Evolutionary conservation across 768 basidiomycete species (phyloP).

Genomic region (Tephrocybe sp.): DNA sequence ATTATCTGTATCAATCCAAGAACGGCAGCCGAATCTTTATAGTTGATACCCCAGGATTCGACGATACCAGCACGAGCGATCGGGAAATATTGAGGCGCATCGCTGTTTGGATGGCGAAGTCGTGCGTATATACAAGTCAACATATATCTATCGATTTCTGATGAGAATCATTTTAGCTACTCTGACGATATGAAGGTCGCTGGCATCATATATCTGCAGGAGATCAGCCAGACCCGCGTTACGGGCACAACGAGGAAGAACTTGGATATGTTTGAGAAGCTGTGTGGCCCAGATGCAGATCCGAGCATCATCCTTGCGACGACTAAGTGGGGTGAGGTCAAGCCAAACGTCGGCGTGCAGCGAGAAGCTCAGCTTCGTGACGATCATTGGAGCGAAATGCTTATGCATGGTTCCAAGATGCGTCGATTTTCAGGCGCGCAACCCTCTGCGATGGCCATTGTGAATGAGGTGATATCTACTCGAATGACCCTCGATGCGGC

Average conservation of each 20-base stretch:
- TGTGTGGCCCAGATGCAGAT: constrained; percentile 12
- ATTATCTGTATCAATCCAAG: constrained; percentile 6
- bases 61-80: constrained; percentile 10
- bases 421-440: constrained; percentile 21
- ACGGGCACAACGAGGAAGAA: constrained; percentile 17
- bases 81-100: constrained; percentile 11
- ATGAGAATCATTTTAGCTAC: constrained; percentile 8
- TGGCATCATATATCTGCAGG: constrained; percentile 16
- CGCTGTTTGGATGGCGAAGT: constrained; percentile 12
- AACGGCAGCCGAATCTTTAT: constrained; percentile 6
- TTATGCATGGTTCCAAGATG: constrained; percentile 25
- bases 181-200: constrained; percentile 11
- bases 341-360: constrained; percentile 15
- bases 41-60: constrained; percentile 12
- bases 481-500: constrained; percentile 15
- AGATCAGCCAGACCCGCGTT: constrained; percentile 18
- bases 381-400: constrained; percentile 30
- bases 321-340: constrained; percentile 38
- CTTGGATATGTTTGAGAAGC: constrained; percentile 15
- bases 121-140: not conserved
- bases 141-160: not conserved
- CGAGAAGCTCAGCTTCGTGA: constrained; percentile 28
- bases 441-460: constrained; percentile 27
- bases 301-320: constrained; percentile 13
- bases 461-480: constrained; percentile 20